Base-by-base conservation (phyloP, 1,284 basidiomycete species). In the Sporisorium reilianum region DNA sequence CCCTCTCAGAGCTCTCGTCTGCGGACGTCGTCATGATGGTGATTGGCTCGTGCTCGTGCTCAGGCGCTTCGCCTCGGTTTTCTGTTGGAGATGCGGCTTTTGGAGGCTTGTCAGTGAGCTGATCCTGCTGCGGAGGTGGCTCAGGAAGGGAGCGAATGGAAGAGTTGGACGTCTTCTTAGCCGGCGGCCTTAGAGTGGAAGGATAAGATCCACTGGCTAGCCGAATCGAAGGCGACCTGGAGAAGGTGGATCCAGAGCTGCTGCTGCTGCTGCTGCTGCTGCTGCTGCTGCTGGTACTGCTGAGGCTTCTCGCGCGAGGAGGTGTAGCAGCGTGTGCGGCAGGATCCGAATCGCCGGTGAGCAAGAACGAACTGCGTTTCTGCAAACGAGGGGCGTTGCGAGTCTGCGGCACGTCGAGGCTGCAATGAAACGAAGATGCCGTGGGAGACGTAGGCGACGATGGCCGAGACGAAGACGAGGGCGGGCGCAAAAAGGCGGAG, bases 201-300 rank as follows among this genome's bases (percentile, higher is more conserved):
- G 72, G 72, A 45, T 75, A 75, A 5, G 59, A 63, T 1, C 66
- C 66, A 25, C 72, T 75, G 3, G 72, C 72, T 5, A 75, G 64
- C 23, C 72, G 48, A 14, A 75, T 70, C 8, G 72, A 65, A 34
- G 66, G 75, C 5, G 67, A 74, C 12, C 71, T 48, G n/a, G 71
- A 60, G 36, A 68, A 48, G 14, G 55, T 41, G 10, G 53, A 26
- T 9, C 46, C 48, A 9, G 65, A 65, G 41, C 61, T 54, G 50
- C 50, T 55, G 55, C 61, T 74, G 41, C 58, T 53, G 49, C 49
- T 55, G 55, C 64, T 68, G 18, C 45, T 48, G 56, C 71, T 74
- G 20, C 61, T 54, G 14, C 59, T 68, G 26, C 56, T 58, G n/a
- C n/a, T n/a, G n/a, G n/a, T 68, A 22, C 45, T 48, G 56, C 71